Base-by-base conservation (phyloP, 768 basidiomycete genomes). In the Tulasnella sp. region DNA sequence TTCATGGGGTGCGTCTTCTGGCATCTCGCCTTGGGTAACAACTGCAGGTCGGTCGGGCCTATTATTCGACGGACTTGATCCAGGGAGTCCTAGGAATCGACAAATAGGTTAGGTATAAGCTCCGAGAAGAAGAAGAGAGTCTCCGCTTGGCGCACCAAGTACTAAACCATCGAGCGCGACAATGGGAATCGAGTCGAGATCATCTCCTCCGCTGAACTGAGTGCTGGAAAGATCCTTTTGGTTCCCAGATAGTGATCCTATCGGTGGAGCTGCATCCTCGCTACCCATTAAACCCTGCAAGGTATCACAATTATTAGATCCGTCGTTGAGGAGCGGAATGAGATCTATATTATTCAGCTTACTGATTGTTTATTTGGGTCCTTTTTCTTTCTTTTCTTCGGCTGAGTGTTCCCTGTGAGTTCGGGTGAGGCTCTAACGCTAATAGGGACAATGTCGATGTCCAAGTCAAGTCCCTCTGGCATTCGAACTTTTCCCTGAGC, bases 101-200 rank as follows among this genome's bases (percentile, higher is more conserved):
- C 39, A 9, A 41, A 41, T n/a, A n/a, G n/a, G n/a, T n/a, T n/a
- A n/a, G n/a, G n/a, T n/a, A n/a, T n/a, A n/a, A n/a, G n/a, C n/a
- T n/a, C n/a, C n/a, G n/a, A n/a, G n/a, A n/a, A n/a, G n/a, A n/a
- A n/a, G n/a, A n/a, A 19, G 17, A 5, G 34, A 42, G 39, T 29
- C 9, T 26, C n/a, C n/a, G 42, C 3, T 6, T 22, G 39, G 36
- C 67, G n/a, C 32, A 78, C 0, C 76, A 29, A 59, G 52, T 32
- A 59, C 26, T 29, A 59, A 12, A 59, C 52, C 52, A 12, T 59
- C 52, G 9, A 59, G 52, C 22, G 52, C 26, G 16, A 59, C 29
- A 29, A 99, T 87, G 0, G 96, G 95, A 80, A 98, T 98, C 9
- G 89, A 86, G 76, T 97, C 94, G n/a, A 97, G 75, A 77, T 97